These are phyloP conservation scores for Boletus tylopilopsis DNA, from an alignment of 768 basidiomycete species.

Conservation along the genomic window DNA sequence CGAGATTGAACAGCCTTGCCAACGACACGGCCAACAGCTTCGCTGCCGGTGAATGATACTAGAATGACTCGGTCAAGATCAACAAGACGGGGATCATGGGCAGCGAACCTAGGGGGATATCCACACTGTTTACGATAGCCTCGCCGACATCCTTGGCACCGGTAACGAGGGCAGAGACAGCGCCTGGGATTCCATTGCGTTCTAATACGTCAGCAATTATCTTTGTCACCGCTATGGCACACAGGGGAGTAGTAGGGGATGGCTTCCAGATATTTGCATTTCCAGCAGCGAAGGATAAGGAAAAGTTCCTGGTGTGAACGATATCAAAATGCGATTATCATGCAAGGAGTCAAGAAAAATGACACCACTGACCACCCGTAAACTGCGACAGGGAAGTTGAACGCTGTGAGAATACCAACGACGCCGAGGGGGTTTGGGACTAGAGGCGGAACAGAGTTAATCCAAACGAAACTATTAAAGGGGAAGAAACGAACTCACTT, in stretches of 20 bases:
- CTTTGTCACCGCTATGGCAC: slow-evolving; percentile 86
- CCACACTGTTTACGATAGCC: slow-evolving; percentile 65
- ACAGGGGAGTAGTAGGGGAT: slow-evolving; percentile 82
- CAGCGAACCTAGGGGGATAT: slow-evolving; percentile 72
- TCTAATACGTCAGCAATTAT: slow-evolving; percentile 81
- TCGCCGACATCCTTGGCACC: slow-evolving; percentile 82
- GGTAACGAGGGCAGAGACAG: slow-evolving; percentile 76
- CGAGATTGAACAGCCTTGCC: slow-evolving; percentile 81
- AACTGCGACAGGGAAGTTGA: slow-evolving; percentile 95
- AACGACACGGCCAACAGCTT: slow-evolving; percentile 82
- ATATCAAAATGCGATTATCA: slow-evolving; percentile 8
- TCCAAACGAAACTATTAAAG: neutral
- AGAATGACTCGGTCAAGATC: neutral
- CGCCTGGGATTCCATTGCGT: slow-evolving; percentile 78
- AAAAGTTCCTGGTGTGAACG: slow-evolving; percentile 68
- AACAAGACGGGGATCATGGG: slow-evolving; percentile 1
- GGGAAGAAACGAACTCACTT: slow-evolving; percentile 40
- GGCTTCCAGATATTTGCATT: slow-evolving; percentile 98
- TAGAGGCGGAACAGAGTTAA: slow-evolving; percentile 31
- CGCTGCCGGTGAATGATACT: slow-evolving; percentile 97
- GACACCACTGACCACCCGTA: slow-evolving; percentile 68
- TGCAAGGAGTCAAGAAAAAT: neutral
- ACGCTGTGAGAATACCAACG: slow-evolving; percentile 79
- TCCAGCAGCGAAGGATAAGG: slow-evolving; percentile 83
- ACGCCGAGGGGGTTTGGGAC: slow-evolving; percentile 88